Conservation (phyloP, 1,284 basidiomycete genomes). For the Pyrrhoderma noxium region DNA sequence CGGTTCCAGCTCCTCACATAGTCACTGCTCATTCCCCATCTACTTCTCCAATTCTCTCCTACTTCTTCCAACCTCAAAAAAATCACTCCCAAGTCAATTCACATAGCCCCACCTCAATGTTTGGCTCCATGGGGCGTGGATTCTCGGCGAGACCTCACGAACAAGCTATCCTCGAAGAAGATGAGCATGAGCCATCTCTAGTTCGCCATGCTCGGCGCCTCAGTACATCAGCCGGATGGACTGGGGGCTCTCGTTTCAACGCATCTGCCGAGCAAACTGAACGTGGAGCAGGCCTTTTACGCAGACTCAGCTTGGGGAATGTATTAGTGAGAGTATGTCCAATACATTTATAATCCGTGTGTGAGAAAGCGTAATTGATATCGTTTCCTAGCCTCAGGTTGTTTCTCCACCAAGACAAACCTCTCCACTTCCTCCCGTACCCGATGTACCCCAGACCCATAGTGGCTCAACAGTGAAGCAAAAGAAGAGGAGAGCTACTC, state of each 20-base stretch:
- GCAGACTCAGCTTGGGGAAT: slow-evolving; percentile 62
- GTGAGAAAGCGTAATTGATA: neutral
- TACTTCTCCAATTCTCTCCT: slow-evolving; percentile 61
- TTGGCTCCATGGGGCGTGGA: slow-evolving; percentile 9
- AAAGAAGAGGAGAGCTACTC: slow-evolving; percentile 52
- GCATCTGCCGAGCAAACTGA: slow-evolving; percentile 31
- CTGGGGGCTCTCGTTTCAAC: slow-evolving; percentile 42
- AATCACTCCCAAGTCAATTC: slow-evolving; percentile 28
- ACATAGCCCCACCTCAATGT: slow-evolving; percentile 40
- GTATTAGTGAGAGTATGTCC: slow-evolving; percentile 47
- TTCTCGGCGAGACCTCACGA: slow-evolving; percentile 8
- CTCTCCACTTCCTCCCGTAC: slow-evolving; percentile 1
- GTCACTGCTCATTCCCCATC: slow-evolving; percentile 41
- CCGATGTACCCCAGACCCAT: slow-evolving; percentile 25
- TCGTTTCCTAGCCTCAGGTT: slow-evolving; percentile 6
- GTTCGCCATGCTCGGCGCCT: slow-evolving; percentile 27
- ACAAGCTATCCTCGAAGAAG: slow-evolving; percentile 31
- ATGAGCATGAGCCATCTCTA: slow-evolving; percentile 24
- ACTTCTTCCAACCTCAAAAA: slow-evolving; percentile 56
- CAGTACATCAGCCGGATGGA: slow-evolving; percentile 38
- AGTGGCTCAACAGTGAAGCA: slow-evolving; percentile 29
- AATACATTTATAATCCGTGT: slow-evolving; percentile 20
- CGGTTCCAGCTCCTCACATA: slow-evolving; percentile 36
- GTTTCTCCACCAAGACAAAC: slow-evolving; percentile 4
- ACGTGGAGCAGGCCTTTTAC: slow-evolving; percentile 57